Conservation (phyloP, 1,284 basidiomycete genomes). For the Calocybe gambosa region DNA sequence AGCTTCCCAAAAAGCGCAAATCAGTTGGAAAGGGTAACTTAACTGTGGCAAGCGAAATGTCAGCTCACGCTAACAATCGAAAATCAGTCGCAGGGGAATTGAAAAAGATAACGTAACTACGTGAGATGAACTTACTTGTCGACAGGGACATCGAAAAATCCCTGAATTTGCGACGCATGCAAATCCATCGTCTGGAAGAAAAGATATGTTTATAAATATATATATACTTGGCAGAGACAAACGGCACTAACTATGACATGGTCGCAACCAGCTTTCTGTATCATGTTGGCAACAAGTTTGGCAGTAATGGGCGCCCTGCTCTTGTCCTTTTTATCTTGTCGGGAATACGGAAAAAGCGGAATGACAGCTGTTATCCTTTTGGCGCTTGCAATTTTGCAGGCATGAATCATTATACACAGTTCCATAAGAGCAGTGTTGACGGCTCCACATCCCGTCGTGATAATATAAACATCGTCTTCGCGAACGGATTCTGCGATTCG, state of each 20-base stretch:
- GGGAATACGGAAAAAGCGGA: slow-evolving; percentile 90
- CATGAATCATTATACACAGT: slow-evolving; percentile 99
- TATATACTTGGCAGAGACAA: slow-evolving; percentile 8
- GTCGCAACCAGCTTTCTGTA: slow-evolving; percentile 95
- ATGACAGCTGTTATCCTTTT: slow-evolving; percentile 95
- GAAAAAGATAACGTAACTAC: neutral
- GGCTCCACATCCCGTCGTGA: slow-evolving; percentile 88
- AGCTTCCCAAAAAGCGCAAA: slow-evolving; percentile 45
- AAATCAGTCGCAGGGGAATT: slow-evolving; percentile 6
- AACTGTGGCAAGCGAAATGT: slow-evolving; percentile 10
- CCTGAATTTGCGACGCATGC: slow-evolving; percentile 98
- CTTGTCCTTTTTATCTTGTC: slow-evolving; percentile 99
- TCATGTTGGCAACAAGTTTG: slow-evolving; percentile 98
- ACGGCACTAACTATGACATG: slow-evolving; percentile 86
- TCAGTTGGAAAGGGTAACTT: slow-evolving; percentile 33
- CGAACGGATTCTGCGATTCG: slow-evolving; percentile 94
- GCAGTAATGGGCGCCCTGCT: slow-evolving; percentile 97
- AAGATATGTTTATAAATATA: slow-evolving; percentile 1
- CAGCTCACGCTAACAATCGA: slow-evolving; percentile 18
- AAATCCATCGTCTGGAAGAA: slow-evolving; percentile 87
- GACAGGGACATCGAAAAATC: slow-evolving; percentile 99
- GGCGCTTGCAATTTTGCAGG: slow-evolving; percentile 96
- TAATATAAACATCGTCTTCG: slow-evolving; percentile 98
- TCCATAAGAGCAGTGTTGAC: slow-evolving; percentile 93
- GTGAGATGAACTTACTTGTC: slow-evolving; percentile 78